A percentile compares a stretch with the other conserved stretches of the same genome.
These are phyloP conservation scores for Juglanconis juglandina DNA, from an alignment of 2,329 filamentous ascomycete genomes.

Conservation along the genomic window DNA sequence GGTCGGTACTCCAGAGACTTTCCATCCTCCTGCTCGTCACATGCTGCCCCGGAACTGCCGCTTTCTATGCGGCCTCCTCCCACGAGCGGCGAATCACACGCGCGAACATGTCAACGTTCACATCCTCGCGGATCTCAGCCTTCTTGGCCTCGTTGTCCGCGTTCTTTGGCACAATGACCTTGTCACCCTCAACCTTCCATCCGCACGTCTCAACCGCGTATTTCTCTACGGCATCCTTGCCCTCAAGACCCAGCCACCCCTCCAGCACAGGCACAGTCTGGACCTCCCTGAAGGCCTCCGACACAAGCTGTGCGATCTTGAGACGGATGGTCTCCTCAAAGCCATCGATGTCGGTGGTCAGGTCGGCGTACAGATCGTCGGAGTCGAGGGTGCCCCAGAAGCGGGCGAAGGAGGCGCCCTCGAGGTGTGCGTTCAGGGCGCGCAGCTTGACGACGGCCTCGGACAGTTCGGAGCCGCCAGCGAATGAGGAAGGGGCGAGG, in stretches of 20 bases:
- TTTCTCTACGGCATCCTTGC: constrained; percentile 65
- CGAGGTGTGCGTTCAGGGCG: constrained; percentile 79
- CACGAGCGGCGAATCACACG: constrained; percentile 80
- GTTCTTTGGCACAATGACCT: constrained; percentile 80
- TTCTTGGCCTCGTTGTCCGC: constrained; percentile 98
- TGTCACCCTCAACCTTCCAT: constrained; percentile 71
- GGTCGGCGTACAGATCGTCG: constrained; percentile 92
- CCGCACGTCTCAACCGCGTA: constrained; percentile 83
- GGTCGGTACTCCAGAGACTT: not conserved
- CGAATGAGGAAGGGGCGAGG: constrained; percentile 78
- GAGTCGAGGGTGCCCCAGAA: constrained; percentile 94
- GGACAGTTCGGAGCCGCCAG: constrained; percentile 66
- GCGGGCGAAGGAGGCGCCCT: constrained; percentile 80
- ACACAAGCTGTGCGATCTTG: constrained; percentile 82
- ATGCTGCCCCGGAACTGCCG: too few species aligned
- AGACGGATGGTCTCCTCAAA: constrained; percentile 94
- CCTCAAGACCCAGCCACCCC: constrained; percentile 69
- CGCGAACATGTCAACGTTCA: constrained; percentile 82
- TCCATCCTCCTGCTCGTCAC: not conserved
- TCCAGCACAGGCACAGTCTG: constrained; percentile 60
- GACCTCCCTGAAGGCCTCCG: constrained; percentile 74
- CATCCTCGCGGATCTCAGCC: constrained; percentile 90
- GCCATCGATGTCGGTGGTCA: constrained; percentile 88
- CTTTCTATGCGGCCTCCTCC: constrained; percentile 67
- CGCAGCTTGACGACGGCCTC: constrained; percentile 90